Base-by-base conservation (phyloP, 2,329 filamentous ascomycete species). In the Botrytis paeoniae region DNA sequence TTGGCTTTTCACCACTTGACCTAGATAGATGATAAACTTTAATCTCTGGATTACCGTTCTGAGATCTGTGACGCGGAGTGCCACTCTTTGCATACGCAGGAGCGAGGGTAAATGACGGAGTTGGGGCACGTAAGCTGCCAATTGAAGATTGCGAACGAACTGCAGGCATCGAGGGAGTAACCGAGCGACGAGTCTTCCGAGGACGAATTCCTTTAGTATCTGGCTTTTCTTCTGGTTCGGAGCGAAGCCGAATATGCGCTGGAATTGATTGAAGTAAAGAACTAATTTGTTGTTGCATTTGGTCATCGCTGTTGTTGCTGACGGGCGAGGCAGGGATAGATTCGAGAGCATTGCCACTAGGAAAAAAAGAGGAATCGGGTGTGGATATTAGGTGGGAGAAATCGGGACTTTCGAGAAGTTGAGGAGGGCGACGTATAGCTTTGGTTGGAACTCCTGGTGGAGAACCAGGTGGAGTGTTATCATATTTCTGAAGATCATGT, bases 21-120 rank as follows among this genome's bases (percentile, higher is more conserved):
- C 94, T 90, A 22, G 93, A 94, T 54, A 99, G 88, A 82, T 98
- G 95, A 79, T 98, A 99, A 3, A 98, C 86, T 81, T 95, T 94
- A 79, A 97, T 95, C 74, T 95, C 95, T 69, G 91, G 88, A 73
- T 90, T 87, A 69, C 86, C 86, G 63, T 84, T 83, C 71, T 83
- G 83, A 41, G 84, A 83, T 39, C 86, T 84, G 0, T 85, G 82
- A 14, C 87, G 86, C 4, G 83, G 78, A 35, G 74, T 77, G 1
- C 74, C 77, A 51, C 37, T 68, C 78, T 87, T 87, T 32, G 82
- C 80, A 73, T 82, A 82, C 25, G 86, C 91, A 0, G 92, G 91
- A 29, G 91, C 90, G 0, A 94, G 85, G 9, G 90, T 91, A 78
- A 94, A 89, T 1, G 91, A 90, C 8, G 91, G 89, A 0, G 89